Base-by-base conservation (phyloP, 1,139 yeast species). In the Komagataea norvegica region DNA sequence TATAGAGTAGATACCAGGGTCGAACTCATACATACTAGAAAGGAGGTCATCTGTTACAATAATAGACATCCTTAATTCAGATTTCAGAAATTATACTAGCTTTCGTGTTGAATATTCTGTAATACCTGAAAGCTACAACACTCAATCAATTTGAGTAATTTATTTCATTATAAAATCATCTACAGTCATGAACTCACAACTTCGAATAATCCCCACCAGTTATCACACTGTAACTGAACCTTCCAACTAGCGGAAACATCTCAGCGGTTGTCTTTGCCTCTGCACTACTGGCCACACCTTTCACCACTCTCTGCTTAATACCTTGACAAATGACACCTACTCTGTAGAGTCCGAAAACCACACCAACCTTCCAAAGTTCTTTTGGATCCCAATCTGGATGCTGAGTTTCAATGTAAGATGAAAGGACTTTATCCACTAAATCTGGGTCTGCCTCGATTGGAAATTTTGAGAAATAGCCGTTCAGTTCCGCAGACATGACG, bases 291-390 rank as follows among this genome's bases (percentile, higher is more conserved):
- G 85, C 85, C 39, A 69, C 72, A 11, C 83, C 84, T 38, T 68
- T 61, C 14, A 70, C 66, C 2, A 69, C 65, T 41, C 87, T 65
- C 62, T 81, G 79, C 9, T 79, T 81, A 43, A 79, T 77, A 4
- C 87, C 87, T 48, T 79, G 87, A 24, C 74, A 65, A 43, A 79
- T 79, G 16, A 79, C 84, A 45, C 76, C 66, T 25, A 79, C 64
- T 31, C 86, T 60, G 36, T 74, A 65, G 38, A 78, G 65, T 0
- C 83, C 83, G 56, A 77, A 78, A 2, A 76, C 80, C 20, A 64
- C 67, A 1, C 83, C 86, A 40, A 73, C 71, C 8, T 59, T 55
- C 82, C 84, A 78, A 35, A 63, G 55, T 25, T 62, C 65, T 6
- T 57, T 36, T 2, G 77, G 70, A 44, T 70, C 68, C 70, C 69